Evolutionary conservation across 441 rosid genomes (phyloP).

Genomic region (Biscutella auriculata): DNA sequence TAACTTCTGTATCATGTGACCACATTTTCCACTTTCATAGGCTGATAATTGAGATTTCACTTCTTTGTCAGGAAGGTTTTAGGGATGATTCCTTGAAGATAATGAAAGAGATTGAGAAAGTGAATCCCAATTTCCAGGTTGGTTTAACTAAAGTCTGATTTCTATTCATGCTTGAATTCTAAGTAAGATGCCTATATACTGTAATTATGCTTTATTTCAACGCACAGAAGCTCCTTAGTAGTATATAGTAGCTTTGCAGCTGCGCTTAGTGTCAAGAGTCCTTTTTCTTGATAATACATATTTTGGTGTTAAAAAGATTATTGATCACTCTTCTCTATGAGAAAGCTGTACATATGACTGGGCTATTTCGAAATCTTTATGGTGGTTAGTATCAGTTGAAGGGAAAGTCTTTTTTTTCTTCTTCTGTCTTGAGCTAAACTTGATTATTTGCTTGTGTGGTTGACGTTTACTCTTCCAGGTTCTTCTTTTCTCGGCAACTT

Average conservation of each 20-base stretch:
- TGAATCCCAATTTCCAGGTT: conserved; percentile 61
- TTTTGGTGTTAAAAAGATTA: not conserved
- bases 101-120: conserved; percentile 66
- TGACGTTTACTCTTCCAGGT: conserved; percentile 35
- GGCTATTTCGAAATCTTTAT: not conserved
- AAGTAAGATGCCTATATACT: not conserved
- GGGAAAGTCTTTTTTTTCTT: not conserved
- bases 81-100: conserved; percentile 78
- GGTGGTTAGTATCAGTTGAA: not conserved
- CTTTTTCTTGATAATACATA: not conserved
- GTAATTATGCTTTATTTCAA: not conserved
- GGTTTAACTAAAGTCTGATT: conserved; percentile 10
- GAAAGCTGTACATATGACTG: not conserved
- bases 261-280: not conserved
- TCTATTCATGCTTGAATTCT: not conserved
- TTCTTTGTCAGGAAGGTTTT: conserved; percentile 71
- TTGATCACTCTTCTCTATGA: not conserved
- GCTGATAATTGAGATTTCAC: not conserved
- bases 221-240: not conserved
- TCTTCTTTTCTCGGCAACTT: conserved; percentile 93
- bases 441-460: not conserved
- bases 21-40: not conserved
- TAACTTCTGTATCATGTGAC: not conserved
- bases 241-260: not conserved
- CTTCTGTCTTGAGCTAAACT: not conserved